These are phyloP conservation scores for Prunus davidiana DNA, from an alignment of 306 rosid genomes.

Conservation along the genomic window DNA sequence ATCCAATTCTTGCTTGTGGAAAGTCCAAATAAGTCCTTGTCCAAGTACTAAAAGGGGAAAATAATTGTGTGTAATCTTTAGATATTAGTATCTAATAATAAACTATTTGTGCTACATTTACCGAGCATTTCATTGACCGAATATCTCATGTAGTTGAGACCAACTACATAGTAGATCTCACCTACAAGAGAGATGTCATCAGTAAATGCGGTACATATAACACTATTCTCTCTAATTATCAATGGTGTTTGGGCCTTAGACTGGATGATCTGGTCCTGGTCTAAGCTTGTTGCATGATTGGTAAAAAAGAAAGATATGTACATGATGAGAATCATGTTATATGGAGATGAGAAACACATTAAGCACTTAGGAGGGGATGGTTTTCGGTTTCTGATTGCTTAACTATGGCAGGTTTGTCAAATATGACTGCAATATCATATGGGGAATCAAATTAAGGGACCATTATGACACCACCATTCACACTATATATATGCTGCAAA, in stretches of 20 bases:
- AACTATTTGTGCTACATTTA: neutral
- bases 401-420: neutral
- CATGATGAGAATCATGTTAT: neutral
- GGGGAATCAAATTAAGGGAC: neutral
- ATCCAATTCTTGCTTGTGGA: neutral
- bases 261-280: too few species aligned
- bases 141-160: too few species aligned
- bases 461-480: neutral
- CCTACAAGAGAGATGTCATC: too few species aligned
- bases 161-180: neutral
- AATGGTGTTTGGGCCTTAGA: too few species aligned
- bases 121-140: neutral
- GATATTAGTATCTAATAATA: neutral
- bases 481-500: neutral
- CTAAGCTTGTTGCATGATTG: neutral
- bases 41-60: neutral
- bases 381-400: neutral
- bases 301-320: neutral
- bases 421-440: neutral
- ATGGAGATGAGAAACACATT: too few species aligned
- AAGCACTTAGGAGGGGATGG: neutral
- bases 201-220: too few species aligned
- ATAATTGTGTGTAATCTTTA: neutral
- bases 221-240: too few species aligned
- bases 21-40: constrained; percentile 4